Conservation (phyloP, 805 yeast species). For the Yueomyces sinensis region DNA sequence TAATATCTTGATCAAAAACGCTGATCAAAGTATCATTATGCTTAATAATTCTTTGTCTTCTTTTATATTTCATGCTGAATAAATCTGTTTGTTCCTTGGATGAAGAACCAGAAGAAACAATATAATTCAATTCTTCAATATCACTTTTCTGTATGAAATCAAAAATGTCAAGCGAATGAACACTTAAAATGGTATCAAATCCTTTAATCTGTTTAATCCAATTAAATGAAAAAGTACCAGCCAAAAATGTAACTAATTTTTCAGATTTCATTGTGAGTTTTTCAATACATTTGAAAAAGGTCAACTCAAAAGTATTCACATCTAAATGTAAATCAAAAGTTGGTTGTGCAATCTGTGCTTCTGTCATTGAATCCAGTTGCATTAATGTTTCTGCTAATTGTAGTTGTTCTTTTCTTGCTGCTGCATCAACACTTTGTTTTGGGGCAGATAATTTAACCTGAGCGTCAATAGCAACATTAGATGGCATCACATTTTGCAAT, state of each 20-base stretch:
- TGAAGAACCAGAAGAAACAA: constrained; percentile 44
- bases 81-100: constrained; percentile 29
- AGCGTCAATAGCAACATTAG: constrained; percentile 2
- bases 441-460: constrained; percentile 2
- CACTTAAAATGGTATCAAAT: constrained; percentile 50
- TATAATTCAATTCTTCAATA: constrained; percentile 42
- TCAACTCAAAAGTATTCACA: constrained; percentile 48
- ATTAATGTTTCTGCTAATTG: constrained; percentile 9
- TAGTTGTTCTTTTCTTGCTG: constrained; percentile 15
- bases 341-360: constrained; percentile 39
- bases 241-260: constrained; percentile 57
- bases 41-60: constrained; percentile 47
- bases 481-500: constrained; percentile 56
- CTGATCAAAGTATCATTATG: constrained; percentile 40
- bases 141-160: constrained; percentile 54
- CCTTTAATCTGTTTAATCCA: constrained; percentile 46
- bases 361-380: constrained; percentile 29
- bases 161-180: constrained; percentile 55
- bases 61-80: constrained; percentile 43
- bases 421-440: constrained; percentile 2
- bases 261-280: constrained; percentile 47
- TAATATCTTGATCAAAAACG: constrained; percentile 65
- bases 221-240: constrained; percentile 49
- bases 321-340: constrained; percentile 59
- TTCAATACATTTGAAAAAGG: constrained; percentile 56